These are phyloP conservation scores for Venturia carpophila DNA, from an alignment of 2,329 filamentous ascomycete species.

Conservation along the genomic window DNA sequence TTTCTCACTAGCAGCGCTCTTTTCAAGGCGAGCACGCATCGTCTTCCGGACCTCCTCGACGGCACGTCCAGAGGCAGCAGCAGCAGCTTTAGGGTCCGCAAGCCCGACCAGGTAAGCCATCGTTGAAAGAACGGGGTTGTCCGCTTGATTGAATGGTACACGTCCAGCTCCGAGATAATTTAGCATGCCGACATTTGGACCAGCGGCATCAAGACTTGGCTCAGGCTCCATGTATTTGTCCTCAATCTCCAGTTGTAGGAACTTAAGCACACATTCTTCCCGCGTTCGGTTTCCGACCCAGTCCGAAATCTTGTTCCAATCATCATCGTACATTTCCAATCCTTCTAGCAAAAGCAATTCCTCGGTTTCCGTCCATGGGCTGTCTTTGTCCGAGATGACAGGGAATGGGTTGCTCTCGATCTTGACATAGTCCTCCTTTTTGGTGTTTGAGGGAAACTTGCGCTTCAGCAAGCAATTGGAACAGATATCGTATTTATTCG, in stretches of 20 bases:
- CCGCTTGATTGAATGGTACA: constrained; percentile 81
- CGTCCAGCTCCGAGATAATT: constrained; percentile 64
- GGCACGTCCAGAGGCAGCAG: constrained; percentile 80
- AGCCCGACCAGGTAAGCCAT: constrained; percentile 89
- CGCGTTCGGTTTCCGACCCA: constrained; percentile 85
- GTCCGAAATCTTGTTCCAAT: constrained; percentile 89
- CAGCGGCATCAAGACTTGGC: constrained; percentile 27
- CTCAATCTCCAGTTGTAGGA: constrained; percentile 92
- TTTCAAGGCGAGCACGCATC: constrained; percentile 70
- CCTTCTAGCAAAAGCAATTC: constrained; percentile 82
- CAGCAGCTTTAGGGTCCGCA: constrained; percentile 81
- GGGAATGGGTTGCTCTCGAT: constrained; percentile 83
- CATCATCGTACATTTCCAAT: constrained; percentile 86
- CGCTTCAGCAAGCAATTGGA: constrained; percentile 83
- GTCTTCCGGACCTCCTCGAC: constrained; percentile 78
- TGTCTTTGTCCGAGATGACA: constrained; percentile 69
- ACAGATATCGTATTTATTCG: constrained; percentile 78
- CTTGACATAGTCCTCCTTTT: constrained; percentile 74
- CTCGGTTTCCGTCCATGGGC: constrained; percentile 86
- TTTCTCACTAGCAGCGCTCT: constrained; percentile 46
- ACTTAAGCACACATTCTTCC: constrained; percentile 95
- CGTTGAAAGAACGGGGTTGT: constrained; percentile 95
- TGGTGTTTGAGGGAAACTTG: constrained; percentile 71
- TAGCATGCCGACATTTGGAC: constrained; percentile 31
- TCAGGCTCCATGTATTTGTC: constrained; percentile 91